phyloP scores from a whole-genome alignment of 2,329 filamentous ascomycete species.

The Pseudovirgaria hyperparasitica region DNA sequence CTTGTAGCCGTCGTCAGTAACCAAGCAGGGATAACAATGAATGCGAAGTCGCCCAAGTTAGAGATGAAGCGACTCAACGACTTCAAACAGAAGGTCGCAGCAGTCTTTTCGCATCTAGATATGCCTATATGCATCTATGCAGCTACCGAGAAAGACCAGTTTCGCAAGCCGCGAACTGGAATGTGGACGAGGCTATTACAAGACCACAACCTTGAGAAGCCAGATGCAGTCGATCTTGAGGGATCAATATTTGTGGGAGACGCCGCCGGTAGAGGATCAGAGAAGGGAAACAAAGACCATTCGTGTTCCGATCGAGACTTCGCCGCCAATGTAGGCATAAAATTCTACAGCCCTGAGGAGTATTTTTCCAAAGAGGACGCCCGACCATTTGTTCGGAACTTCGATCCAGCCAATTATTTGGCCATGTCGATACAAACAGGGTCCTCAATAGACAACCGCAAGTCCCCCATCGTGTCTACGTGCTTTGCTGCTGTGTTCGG shows the following conservation, averaged over 20 bases:
- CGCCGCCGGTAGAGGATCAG: conserved; percentile 46
- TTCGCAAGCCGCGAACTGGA: conserved; percentile 72
- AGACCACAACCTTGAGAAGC: conserved; percentile 36
- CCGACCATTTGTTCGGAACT: conserved; percentile 53
- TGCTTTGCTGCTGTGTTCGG: too few species aligned
- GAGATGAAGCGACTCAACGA: conserved; percentile 55
- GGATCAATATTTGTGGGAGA: conserved; percentile 82
- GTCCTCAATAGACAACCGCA: too few species aligned
- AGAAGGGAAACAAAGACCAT: conserved; percentile 39
- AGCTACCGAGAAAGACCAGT: conserved; percentile 69
- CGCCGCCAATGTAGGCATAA: conserved; percentile 69
- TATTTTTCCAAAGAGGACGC: conserved; percentile 64
- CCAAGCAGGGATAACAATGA: conserved; percentile 69
- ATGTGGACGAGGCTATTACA: conserved; percentile 68
- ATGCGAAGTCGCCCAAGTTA: conserved; percentile 56
- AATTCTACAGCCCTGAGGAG: conserved; percentile 80
- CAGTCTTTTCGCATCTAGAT: conserved; percentile 58
- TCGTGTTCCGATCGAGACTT: conserved; percentile 61
- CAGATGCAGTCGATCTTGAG: conserved; percentile 50
- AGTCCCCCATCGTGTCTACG: too few species aligned
- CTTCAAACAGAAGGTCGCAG: conserved; percentile 72
- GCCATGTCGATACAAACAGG: too few species aligned
- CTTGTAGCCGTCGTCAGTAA: conserved; percentile 74
- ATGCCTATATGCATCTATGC: conserved; percentile 74
- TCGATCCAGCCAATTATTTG: conserved; percentile 54